These are phyloP conservation scores for Beauveria scarabaeidicola DNA, from an alignment of 2,329 filamentous ascomycete species.

Conservation along the genomic window DNA sequence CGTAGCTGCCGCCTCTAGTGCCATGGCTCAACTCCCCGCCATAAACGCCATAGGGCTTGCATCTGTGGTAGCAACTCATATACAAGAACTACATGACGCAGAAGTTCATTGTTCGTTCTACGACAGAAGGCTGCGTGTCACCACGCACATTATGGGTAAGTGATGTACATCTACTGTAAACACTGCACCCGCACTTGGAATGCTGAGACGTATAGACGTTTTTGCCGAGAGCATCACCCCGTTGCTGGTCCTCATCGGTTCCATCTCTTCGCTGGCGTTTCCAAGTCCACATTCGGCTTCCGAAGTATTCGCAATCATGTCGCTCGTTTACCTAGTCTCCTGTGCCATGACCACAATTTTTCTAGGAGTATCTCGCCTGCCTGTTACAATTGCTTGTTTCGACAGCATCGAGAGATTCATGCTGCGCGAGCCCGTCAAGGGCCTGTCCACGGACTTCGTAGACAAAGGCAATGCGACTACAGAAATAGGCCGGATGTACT, in stretches of 20 bases:
- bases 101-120: not conserved
- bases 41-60: not conserved
- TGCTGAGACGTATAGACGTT: not conserved
- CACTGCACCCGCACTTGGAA: not conserved
- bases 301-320: not conserved
- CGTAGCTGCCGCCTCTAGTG: not conserved
- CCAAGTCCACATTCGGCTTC: not conserved
- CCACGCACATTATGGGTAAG: not conserved
- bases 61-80: not conserved
- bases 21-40: not conserved
- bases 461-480: not conserved
- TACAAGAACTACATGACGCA: not conserved
- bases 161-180: not conserved
- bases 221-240: not conserved
- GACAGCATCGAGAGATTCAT: not conserved
- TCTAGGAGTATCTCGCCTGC: not conserved
- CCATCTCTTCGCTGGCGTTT: not conserved
- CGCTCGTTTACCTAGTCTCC: not conserved
- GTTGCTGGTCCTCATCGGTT: not conserved
- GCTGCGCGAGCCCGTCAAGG: not conserved
- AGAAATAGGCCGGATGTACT: not conserved
- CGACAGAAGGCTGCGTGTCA: not conserved
- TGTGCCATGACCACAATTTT: not conserved
- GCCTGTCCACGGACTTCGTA: not conserved
- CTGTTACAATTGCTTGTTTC: not conserved